Evolutionary conservation across 2,329 filamentous ascomycete species (phyloP), one percentile per base, ranked within the genome.

Genomic region (Nemania sp.): DNA sequence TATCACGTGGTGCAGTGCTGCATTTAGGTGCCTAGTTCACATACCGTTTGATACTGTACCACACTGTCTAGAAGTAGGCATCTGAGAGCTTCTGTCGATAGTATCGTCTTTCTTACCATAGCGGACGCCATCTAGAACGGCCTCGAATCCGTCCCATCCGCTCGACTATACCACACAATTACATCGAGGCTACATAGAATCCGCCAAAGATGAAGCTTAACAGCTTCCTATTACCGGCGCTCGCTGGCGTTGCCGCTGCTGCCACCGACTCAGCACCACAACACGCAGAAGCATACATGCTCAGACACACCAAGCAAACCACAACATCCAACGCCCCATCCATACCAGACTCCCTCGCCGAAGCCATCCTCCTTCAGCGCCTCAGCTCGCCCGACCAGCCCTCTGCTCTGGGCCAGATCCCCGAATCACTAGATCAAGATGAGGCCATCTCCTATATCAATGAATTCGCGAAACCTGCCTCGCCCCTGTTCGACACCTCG

Each of bases 361-460:
- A 86, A 75, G 82, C 90, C 67, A 83, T 91, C 74, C 77, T 90
- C 55, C 83, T 89, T 13, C 87, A 89, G 76, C 85, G 88, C 59
- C 79, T 89, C 66, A 82, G 82, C 20, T 80, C 81, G 63, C 77
- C 81, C 38, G 80, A 82, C 74, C 83, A 82, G 74, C 85, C 82
- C 70, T 83, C 84, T 71, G 82, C 81, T 72, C 81, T 81, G 74
- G 83, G 79, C 76, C 85, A 83, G 73, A 80, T 84, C 59, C 83
- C 80, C 43, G 77, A 79, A 29, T 78, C 77, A 38, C 71, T 81
- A 67, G 77, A 81, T 53, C 81, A 85, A 65, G 83, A 87, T 49
- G 79, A 80, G 43, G 84, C 86, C 8, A 79, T 92, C 45, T 80
- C 82, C 56, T 80, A 87, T 72, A 81, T 93, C 74, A 88, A 89